Conservation (phyloP, 2,329 filamentous ascomycete genomes). For the Westerdykella aurantiaca region DNA sequence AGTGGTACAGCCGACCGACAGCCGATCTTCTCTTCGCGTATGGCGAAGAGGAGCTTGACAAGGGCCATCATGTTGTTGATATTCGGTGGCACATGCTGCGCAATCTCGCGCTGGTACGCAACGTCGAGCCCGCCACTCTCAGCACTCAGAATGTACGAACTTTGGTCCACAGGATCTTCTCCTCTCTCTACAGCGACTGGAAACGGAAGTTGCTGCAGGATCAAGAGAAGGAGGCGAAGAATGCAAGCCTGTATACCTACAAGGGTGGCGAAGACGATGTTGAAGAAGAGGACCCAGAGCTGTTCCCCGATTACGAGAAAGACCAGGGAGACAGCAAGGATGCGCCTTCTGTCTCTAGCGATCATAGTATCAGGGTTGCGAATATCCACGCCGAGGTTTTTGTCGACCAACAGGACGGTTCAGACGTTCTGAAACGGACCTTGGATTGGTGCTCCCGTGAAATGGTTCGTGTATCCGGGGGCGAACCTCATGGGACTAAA, state of each 20-base stretch:
- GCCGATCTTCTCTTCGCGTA: slow-evolving; percentile 14
- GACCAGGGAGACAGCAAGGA: slow-evolving; percentile 33
- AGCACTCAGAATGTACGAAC: slow-evolving; percentile 20
- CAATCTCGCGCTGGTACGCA: slow-evolving; percentile 19
- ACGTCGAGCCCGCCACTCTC: slow-evolving; percentile 16
- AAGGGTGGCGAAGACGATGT: slow-evolving; percentile 74
- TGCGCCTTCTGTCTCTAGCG: slow-evolving; percentile 20
- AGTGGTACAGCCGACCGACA: slow-evolving; percentile 6
- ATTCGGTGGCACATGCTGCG: slow-evolving; percentile 35
- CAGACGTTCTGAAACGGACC: slow-evolving; percentile 21
- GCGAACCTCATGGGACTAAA: slow-evolving; percentile 18
- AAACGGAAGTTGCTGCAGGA: slow-evolving; percentile 69
- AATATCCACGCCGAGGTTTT: slow-evolving; percentile 33
- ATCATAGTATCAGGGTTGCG: slow-evolving; percentile 31
- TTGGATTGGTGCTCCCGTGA: slow-evolving; percentile 28
- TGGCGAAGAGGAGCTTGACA: slow-evolving; percentile 16
- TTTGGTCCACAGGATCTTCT: slow-evolving; percentile 60
- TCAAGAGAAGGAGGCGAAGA: slow-evolving; percentile 66
- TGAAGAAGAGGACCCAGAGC: slow-evolving; percentile 66
- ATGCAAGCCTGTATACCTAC: slow-evolving; percentile 76
- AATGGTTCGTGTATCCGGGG: slow-evolving; percentile 22
- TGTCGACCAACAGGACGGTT: slow-evolving; percentile 11
- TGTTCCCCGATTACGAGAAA: slow-evolving; percentile 75
- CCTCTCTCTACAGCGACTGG: slow-evolving; percentile 74
- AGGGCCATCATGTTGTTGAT: slow-evolving; percentile 21